A percentile compares a stretch with the other conserved stretches of the same genome.
Conservation (phyloP, 1,284 basidiomycete species). For the Moesziomyces parantarcticus region DNA sequence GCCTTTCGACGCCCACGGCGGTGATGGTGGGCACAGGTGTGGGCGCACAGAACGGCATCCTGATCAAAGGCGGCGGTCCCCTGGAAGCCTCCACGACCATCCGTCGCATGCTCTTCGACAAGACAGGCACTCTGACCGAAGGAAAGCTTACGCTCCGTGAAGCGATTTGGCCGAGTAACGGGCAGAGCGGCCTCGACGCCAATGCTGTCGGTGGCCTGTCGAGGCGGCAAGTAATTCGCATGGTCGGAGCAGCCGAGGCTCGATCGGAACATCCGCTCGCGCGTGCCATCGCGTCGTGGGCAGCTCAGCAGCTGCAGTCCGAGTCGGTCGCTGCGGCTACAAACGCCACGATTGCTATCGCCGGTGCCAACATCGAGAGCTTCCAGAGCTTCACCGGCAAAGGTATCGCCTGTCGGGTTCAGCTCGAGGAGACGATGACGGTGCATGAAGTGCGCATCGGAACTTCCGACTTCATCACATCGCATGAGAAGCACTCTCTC, state of each 20-base stretch:
- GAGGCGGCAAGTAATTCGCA: slow-evolving; percentile 66
- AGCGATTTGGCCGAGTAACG: slow-evolving; percentile 78
- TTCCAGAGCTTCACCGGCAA: slow-evolving; percentile 91
- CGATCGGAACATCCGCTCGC: slow-evolving; percentile 96
- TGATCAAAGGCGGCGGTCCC: slow-evolving; percentile 96
- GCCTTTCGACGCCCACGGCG: slow-evolving; percentile 94
- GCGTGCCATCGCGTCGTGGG: slow-evolving; percentile 85
- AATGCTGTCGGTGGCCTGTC: slow-evolving; percentile 34
- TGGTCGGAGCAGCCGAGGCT: slow-evolving; percentile 86
- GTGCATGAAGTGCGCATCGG: slow-evolving; percentile 55
- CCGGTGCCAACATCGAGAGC: slow-evolving; percentile 70
- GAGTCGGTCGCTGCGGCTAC: not conserved
- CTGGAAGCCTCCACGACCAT: slow-evolving; percentile 89
- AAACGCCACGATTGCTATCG: slow-evolving; percentile 1
- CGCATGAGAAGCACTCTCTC: slow-evolving; percentile 11
- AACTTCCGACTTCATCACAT: slow-evolving; percentile 44
- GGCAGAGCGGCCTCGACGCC: slow-evolving; percentile 17
- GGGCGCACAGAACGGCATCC: slow-evolving; percentile 93
- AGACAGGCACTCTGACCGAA: slow-evolving; percentile 95
- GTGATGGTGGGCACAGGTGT: slow-evolving; percentile 99
- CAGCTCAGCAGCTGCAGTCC: slow-evolving; percentile 72
- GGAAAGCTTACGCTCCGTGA: slow-evolving; percentile 82
- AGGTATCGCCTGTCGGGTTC: slow-evolving; percentile 74
- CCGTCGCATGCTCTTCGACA: slow-evolving; percentile 87
- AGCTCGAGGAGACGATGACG: slow-evolving; percentile 47